These are phyloP conservation scores for Mycena citricolor DNA, from an alignment of 1,284 basidiomycete genomes.

Conservation along the genomic window DNA sequence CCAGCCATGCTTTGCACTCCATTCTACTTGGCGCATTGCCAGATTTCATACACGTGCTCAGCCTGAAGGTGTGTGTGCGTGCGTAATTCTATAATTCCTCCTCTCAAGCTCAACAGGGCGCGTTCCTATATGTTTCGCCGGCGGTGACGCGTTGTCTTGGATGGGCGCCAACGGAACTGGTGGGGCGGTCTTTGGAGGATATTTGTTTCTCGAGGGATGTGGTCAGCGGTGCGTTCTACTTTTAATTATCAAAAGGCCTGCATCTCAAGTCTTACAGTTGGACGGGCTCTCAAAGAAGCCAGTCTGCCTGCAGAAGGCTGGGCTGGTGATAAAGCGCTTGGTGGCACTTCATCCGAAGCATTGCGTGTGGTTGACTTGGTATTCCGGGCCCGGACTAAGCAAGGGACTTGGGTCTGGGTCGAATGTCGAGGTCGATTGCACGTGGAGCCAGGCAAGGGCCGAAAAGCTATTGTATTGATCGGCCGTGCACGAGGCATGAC, in stretches of 20 bases:
- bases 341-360: constrained; percentile 5
- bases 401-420: constrained; percentile 78
- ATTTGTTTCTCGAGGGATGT: constrained; percentile 88
- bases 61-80: constrained; percentile 59
- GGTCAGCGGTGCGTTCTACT: constrained; percentile 38
- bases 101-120: no score
- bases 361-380: constrained; percentile 25
- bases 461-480: constrained; percentile 85
- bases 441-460: constrained; percentile 85
- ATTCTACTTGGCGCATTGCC: constrained; percentile 67
- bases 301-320: constrained; percentile 16
- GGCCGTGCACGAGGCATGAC: constrained; percentile 70
- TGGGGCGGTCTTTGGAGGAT: constrained; percentile 75
- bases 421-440: constrained; percentile 85
- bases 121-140: constrained; percentile 89
- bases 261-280: constrained; percentile 4
- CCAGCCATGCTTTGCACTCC: constrained; percentile 14
- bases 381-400: constrained; percentile 34
- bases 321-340: not conserved
- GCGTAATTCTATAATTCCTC: not conserved
- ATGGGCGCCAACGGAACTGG: constrained; percentile 79
- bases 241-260: no score
- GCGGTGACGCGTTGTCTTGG: constrained; percentile 75
- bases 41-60: constrained; percentile 89
- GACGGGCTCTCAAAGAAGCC: constrained; percentile 83